These are phyloP conservation scores for Chlorella ohadii DNA, from an alignment of 139 green algal species.

Conservation along the genomic window DNA sequence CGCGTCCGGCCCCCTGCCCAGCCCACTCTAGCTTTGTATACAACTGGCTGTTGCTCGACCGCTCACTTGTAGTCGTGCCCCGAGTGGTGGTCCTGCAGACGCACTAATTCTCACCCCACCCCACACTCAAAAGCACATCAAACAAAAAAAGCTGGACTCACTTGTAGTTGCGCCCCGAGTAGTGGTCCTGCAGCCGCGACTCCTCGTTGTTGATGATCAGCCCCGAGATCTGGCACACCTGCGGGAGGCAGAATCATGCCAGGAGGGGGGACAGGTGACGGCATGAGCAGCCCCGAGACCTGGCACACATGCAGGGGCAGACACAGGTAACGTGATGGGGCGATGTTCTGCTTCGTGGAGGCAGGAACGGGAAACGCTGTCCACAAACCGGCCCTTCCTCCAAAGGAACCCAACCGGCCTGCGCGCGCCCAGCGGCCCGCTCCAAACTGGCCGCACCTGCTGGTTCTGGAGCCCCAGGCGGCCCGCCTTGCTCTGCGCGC, in stretches of 20 bases:
- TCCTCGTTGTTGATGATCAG: constrained; percentile 69
- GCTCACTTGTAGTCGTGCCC: constrained; percentile 61
- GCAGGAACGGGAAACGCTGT: background rate
- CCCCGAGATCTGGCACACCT: constrained; percentile 58
- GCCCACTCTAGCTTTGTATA: too few relatives aligned
- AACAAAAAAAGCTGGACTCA: too few relatives aligned
- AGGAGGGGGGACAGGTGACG: background rate
- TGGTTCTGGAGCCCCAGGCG: constrained; percentile 6
- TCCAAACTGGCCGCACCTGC: background rate
- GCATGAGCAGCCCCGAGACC: background rate
- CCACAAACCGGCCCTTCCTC: too few relatives aligned
- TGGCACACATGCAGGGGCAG: too few relatives aligned
- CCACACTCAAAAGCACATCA: too few relatives aligned
- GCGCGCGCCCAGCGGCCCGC: background rate
- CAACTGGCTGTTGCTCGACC: too few relatives aligned
- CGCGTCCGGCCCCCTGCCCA: too few relatives aligned
- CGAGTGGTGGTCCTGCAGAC: constrained; percentile 57
- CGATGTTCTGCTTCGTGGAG: too few relatives aligned
- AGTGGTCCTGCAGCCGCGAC: constrained; percentile 57
- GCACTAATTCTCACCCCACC: too few relatives aligned
- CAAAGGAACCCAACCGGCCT: too few relatives aligned
- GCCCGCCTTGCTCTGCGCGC: constrained; percentile 10
- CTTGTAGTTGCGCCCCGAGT: constrained; percentile 60
- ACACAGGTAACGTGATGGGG: background rate
- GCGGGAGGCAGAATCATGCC: background rate